Evolutionary conservation across 2,329 filamentous ascomycete genomes (phyloP).

Genomic region (Epichloe gansuensis): DNA sequence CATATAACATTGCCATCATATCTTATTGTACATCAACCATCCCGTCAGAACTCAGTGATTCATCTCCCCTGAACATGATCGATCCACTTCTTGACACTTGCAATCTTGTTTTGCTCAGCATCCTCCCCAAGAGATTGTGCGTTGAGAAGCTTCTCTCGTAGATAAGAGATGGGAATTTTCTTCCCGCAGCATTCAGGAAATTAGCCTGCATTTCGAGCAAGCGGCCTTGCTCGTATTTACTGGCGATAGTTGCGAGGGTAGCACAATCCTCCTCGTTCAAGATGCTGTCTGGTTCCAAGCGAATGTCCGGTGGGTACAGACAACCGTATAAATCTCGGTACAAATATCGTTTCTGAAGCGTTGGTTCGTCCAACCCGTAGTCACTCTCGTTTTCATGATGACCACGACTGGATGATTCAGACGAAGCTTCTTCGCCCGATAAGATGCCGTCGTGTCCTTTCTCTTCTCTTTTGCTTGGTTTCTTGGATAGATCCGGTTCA

Average conservation of each 20-base stretch:
- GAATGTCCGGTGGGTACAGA: slow-evolving; percentile 18
- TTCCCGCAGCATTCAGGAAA: slow-evolving; percentile 30
- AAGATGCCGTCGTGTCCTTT: slow-evolving; percentile 5
- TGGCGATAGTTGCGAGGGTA: slow-evolving; percentile 24
- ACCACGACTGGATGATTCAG: slow-evolving; percentile 8
- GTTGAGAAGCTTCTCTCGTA: slow-evolving; percentile 19
- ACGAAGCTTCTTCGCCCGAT: slow-evolving; percentile 18
- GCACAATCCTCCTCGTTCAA: slow-evolving; percentile 20
- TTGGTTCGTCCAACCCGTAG: slow-evolving; percentile 10
- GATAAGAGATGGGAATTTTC: slow-evolving; percentile 26
- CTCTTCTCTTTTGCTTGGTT: no score
- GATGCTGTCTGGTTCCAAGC: slow-evolving; percentile 13
- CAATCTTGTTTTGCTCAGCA: not conserved
- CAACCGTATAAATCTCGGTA: slow-evolving; percentile 17
- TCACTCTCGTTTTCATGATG: not conserved
- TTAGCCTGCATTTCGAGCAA: slow-evolving; percentile 33
- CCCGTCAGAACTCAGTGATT: no score
- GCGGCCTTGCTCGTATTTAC: slow-evolving; percentile 18
- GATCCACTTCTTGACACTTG: not conserved
- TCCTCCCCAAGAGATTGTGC: not conserved
- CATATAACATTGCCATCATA: no score
- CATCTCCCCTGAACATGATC: not conserved
- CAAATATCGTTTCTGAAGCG: slow-evolving; percentile 18
- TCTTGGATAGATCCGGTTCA: no score
- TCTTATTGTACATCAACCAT: no score